Conservation (phyloP, 768 basidiomycete genomes). For the Naganishia vishniacii region DNA sequence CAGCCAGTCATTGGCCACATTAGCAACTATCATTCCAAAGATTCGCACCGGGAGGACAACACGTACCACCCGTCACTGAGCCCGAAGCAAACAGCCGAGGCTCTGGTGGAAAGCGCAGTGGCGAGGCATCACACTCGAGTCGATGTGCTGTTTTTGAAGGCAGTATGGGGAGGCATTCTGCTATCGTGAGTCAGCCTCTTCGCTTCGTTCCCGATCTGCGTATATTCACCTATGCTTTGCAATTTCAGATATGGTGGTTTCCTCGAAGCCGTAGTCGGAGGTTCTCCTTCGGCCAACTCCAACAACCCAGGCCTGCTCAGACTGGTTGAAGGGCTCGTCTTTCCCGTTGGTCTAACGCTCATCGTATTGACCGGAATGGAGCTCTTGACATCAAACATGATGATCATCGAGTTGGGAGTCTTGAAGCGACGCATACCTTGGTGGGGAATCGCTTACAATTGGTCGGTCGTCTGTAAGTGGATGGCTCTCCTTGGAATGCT, state of each 20-base stretch:
- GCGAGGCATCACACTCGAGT: conserved; percentile 21
- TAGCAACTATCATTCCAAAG: conserved; percentile 17
- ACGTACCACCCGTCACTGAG: conserved; percentile 16
- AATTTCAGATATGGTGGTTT: conserved; percentile 18
- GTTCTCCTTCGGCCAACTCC: conserved; percentile 18
- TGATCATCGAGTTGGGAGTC: conserved; percentile 24
- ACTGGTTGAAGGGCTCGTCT: conserved; percentile 24
- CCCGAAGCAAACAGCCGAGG: conserved; percentile 22
- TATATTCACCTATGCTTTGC: neutral
- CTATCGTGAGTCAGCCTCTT: conserved; percentile 22
- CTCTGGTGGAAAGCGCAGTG: conserved; percentile 22
- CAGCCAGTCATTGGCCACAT: conserved; percentile 4
- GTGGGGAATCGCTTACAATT: conserved; percentile 23
- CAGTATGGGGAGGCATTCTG: conserved; percentile 25
- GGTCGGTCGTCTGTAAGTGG: conserved; percentile 25
- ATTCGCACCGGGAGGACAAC: conserved; percentile 10
- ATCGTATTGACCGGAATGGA: conserved; percentile 25
- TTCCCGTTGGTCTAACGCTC: conserved; percentile 19
- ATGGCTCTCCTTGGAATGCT: too few relatives aligned
- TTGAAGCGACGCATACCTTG: conserved; percentile 21
- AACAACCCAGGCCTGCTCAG: conserved; percentile 22
- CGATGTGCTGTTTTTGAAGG: conserved; percentile 25
- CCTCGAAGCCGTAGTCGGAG: conserved; percentile 21
- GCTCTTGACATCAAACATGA: conserved; percentile 23
- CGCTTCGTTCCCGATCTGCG: too few relatives aligned